A percentile compares a stretch with the other conserved stretches of the same genome.
These are phyloP conservation scores for Leishmania gerbilli DNA, from an alignment of 208 protist species.

Conservation along the genomic window DNA sequence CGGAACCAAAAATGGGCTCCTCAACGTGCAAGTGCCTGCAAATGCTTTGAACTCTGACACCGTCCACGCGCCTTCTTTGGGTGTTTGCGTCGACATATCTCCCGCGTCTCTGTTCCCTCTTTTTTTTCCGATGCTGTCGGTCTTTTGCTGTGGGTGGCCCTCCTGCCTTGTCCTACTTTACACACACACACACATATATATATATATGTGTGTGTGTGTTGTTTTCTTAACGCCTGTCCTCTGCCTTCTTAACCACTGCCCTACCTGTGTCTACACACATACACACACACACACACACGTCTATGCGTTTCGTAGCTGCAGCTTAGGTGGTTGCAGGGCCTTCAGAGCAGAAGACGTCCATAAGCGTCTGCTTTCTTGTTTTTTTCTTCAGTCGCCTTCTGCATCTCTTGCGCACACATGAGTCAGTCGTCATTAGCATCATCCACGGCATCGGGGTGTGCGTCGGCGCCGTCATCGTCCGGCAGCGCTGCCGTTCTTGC, in stretches of 20 bases:
- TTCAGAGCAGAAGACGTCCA: background rate
- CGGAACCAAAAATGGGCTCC: background rate
- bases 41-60: background rate
- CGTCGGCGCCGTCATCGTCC: background rate
- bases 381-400: background rate
- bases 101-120: background rate
- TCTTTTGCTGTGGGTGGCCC: background rate
- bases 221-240: no score
- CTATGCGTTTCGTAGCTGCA: background rate
- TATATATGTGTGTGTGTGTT: background rate
- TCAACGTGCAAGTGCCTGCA: background rate
- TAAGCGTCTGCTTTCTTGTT: background rate
- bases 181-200: no score
- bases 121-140: background rate
- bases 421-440: constrained; percentile 1
- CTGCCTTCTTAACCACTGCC: background rate
- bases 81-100: background rate
- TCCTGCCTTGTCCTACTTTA: background rate
- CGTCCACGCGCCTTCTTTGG: background rate
- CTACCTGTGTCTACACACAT: background rate
- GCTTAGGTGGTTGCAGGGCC: background rate
- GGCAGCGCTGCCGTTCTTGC: background rate
- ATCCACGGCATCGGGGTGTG: background rate
- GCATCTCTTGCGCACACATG: constrained; percentile 5
- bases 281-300: background rate